These are phyloP conservation scores for Cryptosporidium canis DNA, from an alignment of 169 alveolate genomes.

Conservation along the genomic window DNA sequence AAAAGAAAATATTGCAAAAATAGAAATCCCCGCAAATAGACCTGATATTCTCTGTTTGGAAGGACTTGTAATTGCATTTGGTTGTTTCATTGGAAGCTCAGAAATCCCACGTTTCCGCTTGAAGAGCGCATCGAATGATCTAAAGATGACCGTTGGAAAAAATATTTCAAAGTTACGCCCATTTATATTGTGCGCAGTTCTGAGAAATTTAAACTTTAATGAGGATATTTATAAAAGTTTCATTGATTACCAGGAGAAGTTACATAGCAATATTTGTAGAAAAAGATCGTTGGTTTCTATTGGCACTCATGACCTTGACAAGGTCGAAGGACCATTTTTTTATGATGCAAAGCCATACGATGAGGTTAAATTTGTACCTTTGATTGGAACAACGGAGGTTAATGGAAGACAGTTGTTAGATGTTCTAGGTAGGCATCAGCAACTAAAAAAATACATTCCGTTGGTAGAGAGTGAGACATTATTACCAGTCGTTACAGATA, in stretches of 20 bases:
- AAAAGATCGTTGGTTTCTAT: slow-evolving; percentile 87
- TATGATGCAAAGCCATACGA: slow-evolving; percentile 89
- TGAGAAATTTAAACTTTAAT: slow-evolving; percentile 90
- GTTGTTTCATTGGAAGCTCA: slow-evolving; percentile 77
- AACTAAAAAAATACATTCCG: slow-evolving; percentile 88
- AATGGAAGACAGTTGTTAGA: slow-evolving; percentile 86
- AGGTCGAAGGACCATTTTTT: slow-evolving; percentile 85
- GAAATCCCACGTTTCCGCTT: slow-evolving; percentile 73
- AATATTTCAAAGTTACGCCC: slow-evolving; percentile 85
- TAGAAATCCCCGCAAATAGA: slow-evolving; percentile 91
- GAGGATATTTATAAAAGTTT: slow-evolving; percentile 90
- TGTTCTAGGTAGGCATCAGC: slow-evolving; percentile 83
- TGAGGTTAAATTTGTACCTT: slow-evolving; percentile 91
- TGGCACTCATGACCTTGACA: slow-evolving; percentile 92
- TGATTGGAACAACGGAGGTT: slow-evolving; percentile 86
- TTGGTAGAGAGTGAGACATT: slow-evolving; percentile 85
- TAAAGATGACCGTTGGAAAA: slow-evolving; percentile 74
- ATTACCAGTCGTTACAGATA: slow-evolving; percentile 93
- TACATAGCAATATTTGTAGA: slow-evolving; percentile 96
- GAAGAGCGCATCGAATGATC: slow-evolving; percentile 22
- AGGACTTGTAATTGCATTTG: slow-evolving; percentile 87
- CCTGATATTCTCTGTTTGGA: slow-evolving; percentile 91
- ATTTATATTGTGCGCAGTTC: slow-evolving; percentile 93
- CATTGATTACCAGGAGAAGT: slow-evolving; percentile 96
- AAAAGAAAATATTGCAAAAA: slow-evolving; percentile 78